Percentiles rank a stretch among this genome's conserved stretches.
Evolutionary conservation across 257 asterid genomes (phyloP).

Genomic region (Solanum ossicruentum): DNA sequence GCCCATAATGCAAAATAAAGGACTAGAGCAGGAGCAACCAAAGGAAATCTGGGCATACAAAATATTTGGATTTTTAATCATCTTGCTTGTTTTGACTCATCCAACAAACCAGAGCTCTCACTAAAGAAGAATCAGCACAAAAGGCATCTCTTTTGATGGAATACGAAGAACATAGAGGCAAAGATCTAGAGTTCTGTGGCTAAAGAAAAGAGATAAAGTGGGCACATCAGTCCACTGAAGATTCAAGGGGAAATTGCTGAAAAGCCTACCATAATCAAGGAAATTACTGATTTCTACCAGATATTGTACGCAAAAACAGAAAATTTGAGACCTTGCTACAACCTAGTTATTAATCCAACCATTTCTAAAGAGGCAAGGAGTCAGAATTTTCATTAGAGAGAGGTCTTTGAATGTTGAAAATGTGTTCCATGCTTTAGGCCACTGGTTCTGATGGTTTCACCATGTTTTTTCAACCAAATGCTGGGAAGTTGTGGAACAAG

Average conservation of each 20-base stretch:
- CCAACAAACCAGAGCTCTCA: too few species aligned
- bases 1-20: too few species aligned
- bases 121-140: too few species aligned
- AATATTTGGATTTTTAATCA: too few species aligned
- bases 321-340: neutral
- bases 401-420: neutral
- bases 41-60: too few species aligned
- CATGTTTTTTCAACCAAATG: neutral
- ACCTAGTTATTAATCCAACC: neutral
- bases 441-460: neutral
- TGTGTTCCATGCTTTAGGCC: neutral
- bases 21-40: too few species aligned
- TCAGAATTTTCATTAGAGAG: neutral
- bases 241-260: neutral
- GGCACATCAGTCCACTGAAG: neutral
- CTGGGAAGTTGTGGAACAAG: neutral
- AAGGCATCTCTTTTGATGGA: too few species aligned
- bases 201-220: too few species aligned
- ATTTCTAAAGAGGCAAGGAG: neutral
- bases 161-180: too few species aligned
- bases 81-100: too few species aligned
- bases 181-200: too few species aligned
- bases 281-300: neutral
- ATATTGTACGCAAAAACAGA: neutral
- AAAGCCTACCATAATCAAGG: neutral